These are phyloP conservation scores for Pogostemon cablin DNA, from an alignment of 257 asterid genomes.

Conservation along the genomic window DNA sequence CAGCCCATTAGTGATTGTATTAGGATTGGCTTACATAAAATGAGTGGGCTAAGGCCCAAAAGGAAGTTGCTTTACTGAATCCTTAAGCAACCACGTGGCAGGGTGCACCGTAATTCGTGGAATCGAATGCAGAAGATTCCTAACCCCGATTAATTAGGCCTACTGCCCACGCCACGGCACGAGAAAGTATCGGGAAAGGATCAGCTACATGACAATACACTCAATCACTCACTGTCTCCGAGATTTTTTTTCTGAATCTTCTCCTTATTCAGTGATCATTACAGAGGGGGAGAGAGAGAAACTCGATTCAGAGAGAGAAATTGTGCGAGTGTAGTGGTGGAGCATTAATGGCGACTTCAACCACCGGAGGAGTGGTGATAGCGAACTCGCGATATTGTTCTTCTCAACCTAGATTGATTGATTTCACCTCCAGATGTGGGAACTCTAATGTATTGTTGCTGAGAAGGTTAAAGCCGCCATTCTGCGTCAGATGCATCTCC, in stretches of 20 bases:
- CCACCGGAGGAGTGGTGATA: conserved; percentile 37
- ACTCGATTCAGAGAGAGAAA: conserved; percentile 14
- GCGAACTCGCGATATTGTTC: conserved; percentile 36
- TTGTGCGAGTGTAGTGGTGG: conserved; percentile 7
- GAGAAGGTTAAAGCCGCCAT: conserved; percentile 45
- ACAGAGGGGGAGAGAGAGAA: not conserved
- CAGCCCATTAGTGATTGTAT: too few species aligned
- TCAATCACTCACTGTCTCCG: conserved; percentile 8
- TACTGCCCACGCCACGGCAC: not conserved
- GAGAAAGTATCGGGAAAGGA: conserved; percentile 33
- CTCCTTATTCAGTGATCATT: not conserved
- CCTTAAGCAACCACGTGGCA: conserved; percentile 13
- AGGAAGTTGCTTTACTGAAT: not conserved
- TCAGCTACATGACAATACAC: not conserved
- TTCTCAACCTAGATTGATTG: conserved; percentile 43
- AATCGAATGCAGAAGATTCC: not conserved
- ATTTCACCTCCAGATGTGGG: conserved; percentile 45
- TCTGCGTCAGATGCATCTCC: conserved; percentile 51
- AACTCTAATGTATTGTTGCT: conserved; percentile 43
- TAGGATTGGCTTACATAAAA: too few species aligned
- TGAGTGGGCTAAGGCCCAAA: not conserved
- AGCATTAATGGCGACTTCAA: conserved; percentile 56
- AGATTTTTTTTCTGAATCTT: not conserved
- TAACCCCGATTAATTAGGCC: not conserved
- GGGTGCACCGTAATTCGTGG: not conserved